Evolutionary conservation across 768 basidiomycete species (phyloP), one percentile per base, ranked within the genome.

Genomic region (Dacryopinax spathularia): DNA sequence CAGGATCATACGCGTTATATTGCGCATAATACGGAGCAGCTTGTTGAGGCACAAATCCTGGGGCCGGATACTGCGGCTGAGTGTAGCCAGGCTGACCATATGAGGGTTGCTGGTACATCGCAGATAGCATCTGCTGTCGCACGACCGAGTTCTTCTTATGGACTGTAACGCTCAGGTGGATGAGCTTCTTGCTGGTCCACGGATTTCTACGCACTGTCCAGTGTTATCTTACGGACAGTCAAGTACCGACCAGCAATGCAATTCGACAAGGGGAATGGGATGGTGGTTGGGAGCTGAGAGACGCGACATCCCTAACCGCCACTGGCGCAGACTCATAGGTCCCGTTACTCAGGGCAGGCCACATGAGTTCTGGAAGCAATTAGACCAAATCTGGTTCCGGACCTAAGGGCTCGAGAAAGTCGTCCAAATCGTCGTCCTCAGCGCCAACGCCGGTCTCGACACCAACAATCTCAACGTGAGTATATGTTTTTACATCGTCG

Each of bases 1-100:
- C 79, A 33, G 87, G 83, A 73, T 89, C 87, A 56, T 56, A 56
- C 2, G 48, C 48, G 29, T 56, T 27, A 29, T 56, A 56, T 29
- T 56, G 48, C 10, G 48, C 48, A 29, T 56, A 56, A 9, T 27
- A 31, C 7, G 48, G 48, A 10, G 29, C 48, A 5, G 25, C 48
- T 13, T 25, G 48, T 29, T 13, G 48, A 6, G 48, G 48, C 13
- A 56, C 10, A 29, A 27, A 56, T 29, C 29, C 25, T 56, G 25
- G 48, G 25, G 36, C 12, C 10, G 48, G 48, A 29, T 56, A 56
- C 31, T 31, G 48, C 25, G 25, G 48, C 31, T 56, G 48, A 5
- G 48, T 22, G 48, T 27, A 56, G 5, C 29, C 48, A 56, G 48
- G 48, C 48, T 56, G 48, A 25, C 13, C 48, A 56, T 56, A 56